Percentiles rank a stretch among this genome's conserved stretches.
Conservation (phyloP, 768 basidiomycete genomes). For the Ramaria sp. region DNA sequence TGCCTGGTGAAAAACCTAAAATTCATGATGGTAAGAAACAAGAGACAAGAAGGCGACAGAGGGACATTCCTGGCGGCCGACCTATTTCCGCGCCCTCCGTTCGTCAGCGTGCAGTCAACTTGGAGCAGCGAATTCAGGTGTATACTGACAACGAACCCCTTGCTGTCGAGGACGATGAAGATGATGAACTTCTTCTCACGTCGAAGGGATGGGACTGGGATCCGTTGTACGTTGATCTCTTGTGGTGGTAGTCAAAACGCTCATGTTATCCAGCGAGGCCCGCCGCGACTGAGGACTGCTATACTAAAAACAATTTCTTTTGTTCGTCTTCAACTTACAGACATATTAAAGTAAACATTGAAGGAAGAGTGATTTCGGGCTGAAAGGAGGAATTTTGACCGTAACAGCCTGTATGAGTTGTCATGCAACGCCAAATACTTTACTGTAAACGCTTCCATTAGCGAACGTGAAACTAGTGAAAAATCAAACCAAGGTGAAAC, state of each 20-base stretch:
- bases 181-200: constrained; percentile 11
- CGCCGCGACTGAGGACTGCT: no score
- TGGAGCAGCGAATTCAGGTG: neutral
- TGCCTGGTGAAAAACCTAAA: neutral
- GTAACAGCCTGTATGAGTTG: no score
- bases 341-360: neutral
- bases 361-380: no score
- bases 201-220: constrained; percentile 13
- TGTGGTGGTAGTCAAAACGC: neutral
- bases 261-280: neutral
- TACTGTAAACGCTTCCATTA: no score
- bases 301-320: no score
- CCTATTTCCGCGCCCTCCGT: neutral
- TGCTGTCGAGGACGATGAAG: neutral
- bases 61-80: neutral
- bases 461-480: no score
- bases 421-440: no score
- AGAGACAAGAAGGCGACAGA: neutral
- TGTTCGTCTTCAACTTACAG: neutral
- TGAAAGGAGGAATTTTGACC: no score
- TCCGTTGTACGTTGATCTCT: constrained; percentile 2
- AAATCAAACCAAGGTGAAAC: no score
- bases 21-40: neutral
- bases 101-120: neutral
- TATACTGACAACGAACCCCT: neutral